Evolutionary conservation across 768 basidiomycete species (phyloP), one percentile per base, ranked within the genome.

Genomic region (Boletus rubescentipes): DNA sequence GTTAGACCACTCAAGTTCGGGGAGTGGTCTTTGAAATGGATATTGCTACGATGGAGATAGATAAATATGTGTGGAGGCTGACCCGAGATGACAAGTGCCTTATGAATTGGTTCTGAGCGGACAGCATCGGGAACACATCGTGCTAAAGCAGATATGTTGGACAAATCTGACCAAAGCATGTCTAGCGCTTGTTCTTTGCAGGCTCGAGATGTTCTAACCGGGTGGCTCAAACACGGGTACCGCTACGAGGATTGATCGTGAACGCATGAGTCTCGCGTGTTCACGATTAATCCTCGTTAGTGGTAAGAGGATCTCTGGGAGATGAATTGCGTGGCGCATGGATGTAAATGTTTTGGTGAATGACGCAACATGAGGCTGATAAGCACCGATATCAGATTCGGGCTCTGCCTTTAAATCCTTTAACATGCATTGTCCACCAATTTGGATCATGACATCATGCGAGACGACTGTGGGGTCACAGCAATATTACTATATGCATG

Each of bases 181-280:
- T 54, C 52, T 41, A 60, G 18, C 9, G 56, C 49, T 11, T 45
- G 49, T n/a, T 60, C 58, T 18, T 60, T 60, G 49, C 51, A 59
- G 2, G 36, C 20, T 14, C 20, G 45, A 26, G 40, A 50, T 14
- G 51, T 54, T 20, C 41, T 43, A n/a, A n/a, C n/a, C n/a, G n/a
- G 9, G 52, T 30, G 42, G 54, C 53, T 10, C 42, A 34, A 32
- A 40, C 32, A 26, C 18, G 9, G 23, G 15, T 47, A 18, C 21
- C 16, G 4, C 26, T 26, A 26, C 26, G 21, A 15, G 0, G 15
- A 11, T 41, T 8, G 15, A 6, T 26, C 26, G 26, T 26, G 26
- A 6, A 26, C 26, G 26, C 6, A 26, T 26, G 26, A 26, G 26
- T 26, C 11, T 31, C 37, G 6, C 12, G 16, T 8, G 37, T 16